Conservation (phyloP, 176 grass and related monocot genomes). For the Dendrocalamus sinicus region DNA sequence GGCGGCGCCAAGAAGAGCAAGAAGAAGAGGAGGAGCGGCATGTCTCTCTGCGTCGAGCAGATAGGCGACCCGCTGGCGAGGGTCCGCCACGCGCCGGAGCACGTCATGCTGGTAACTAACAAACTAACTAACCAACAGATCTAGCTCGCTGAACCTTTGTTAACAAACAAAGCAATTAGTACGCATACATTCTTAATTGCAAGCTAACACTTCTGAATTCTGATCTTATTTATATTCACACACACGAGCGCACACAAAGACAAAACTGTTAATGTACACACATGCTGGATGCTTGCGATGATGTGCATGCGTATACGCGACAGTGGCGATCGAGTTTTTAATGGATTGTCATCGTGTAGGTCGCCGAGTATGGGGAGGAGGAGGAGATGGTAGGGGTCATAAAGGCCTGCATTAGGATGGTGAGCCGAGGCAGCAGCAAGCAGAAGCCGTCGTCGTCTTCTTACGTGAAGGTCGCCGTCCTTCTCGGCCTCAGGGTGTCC, state of each 20-base stretch:
- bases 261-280: not conserved
- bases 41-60: slow-evolving; percentile 59
- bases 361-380: slow-evolving; percentile 62
- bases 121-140: not conserved
- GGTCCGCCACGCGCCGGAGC: slow-evolving; percentile 65
- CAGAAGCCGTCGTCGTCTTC: not conserved
- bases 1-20: not conserved
- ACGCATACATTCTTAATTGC: not conserved
- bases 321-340: not conserved
- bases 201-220: not conserved
- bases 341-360: slow-evolving; percentile 25
- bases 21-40: slow-evolving; percentile 41
- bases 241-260: not conserved
- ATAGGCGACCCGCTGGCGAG: slow-evolving; percentile 67
- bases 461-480: slow-evolving; percentile 60
- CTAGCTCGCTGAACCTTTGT: not conserved
- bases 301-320: not conserved
- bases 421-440: slow-evolving; percentile 37
- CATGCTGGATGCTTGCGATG: not conserved
- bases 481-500: slow-evolving; percentile 74
- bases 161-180: not conserved
- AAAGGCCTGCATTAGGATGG: slow-evolving; percentile 59
- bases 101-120: slow-evolving; percentile 69
- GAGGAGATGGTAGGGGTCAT: slow-evolving; percentile 62
- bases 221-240: not conserved